These are phyloP conservation scores for Penicillium alfredii DNA, from an alignment of 495 filamentous ascomycete genomes.

Conservation along the genomic window DNA sequence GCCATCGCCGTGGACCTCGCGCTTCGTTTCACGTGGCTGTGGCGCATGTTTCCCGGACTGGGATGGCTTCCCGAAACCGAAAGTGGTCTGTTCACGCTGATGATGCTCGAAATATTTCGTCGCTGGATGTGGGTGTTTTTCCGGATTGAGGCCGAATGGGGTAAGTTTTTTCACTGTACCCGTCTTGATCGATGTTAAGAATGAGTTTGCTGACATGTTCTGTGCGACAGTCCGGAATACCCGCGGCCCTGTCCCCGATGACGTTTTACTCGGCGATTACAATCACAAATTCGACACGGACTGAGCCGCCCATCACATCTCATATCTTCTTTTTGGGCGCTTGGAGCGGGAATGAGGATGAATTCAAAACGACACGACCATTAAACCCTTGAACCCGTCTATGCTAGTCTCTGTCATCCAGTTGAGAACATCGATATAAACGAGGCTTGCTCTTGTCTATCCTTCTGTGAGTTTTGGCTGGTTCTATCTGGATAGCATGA, in stretches of 20 bases:
- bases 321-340: not conserved
- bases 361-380: too few relatives aligned
- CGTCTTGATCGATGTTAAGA: not conserved
- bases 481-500: too few relatives aligned
- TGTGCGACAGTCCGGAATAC: slow-evolving; percentile 45
- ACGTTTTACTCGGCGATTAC: slow-evolving; percentile 50
- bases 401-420: too few relatives aligned
- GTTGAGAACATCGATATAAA: too few relatives aligned
- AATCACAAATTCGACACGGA: slow-evolving; percentile 48
- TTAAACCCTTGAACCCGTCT: too few relatives aligned
- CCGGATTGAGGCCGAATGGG: slow-evolving; percentile 87
- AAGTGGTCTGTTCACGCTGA: slow-evolving; percentile 77
- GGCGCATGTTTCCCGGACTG: slow-evolving; percentile 74
- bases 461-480: too few relatives aligned
- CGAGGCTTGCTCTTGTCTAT: too few relatives aligned
- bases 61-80: slow-evolving; percentile 80
- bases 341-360: not conserved
- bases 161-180: slow-evolving; percentile 33
- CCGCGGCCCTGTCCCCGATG: slow-evolving; percentile 47
- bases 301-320: slow-evolving; percentile 29
- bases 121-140: slow-evolving; percentile 98
- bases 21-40: slow-evolving; percentile 82
- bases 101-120: slow-evolving; percentile 76
- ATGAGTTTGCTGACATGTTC: slow-evolving; percentile 20
- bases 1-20: slow-evolving; percentile 74